Base-by-base conservation (phyloP, 352 stramenopile genomes). In the Phytophthora citrophthora region DNA sequence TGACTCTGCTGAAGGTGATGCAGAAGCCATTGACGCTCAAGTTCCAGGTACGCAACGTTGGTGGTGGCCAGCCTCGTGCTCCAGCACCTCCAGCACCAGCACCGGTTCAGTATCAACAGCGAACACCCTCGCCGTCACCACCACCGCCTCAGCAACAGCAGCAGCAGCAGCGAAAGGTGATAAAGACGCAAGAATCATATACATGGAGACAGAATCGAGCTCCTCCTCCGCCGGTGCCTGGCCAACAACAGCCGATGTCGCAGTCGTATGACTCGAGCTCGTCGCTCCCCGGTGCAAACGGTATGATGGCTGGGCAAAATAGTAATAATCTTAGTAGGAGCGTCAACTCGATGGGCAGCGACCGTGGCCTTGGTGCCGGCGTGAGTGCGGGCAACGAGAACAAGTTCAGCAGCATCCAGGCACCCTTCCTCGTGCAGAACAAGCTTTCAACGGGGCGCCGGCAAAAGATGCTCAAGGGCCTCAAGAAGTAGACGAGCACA, bases 401-500 rank as follows among this genome's bases (percentile, higher is more conserved):
- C 56, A 94, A 94, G 70, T 94, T 90, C 62, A 91, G 80, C 77
- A 92, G 74, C 63, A 94, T 95, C 52, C 87, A 94, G 73, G 87
- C 87, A 47, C 87, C 87, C 12, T 95, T 95, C 72, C 72, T 94
- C 49, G 77, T 85, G 56, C 82, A 90, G 68, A 93, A 91, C 73
- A 95, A 95, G 65, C 79, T 95, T 38, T 95, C 87, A 34, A 92
- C 85, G 5, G 84, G 86, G 29, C 85, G 85, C 46, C 79, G 87
- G 13, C 87, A 95, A 76, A 94, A 93, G 72, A 95, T 95, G 83
- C 74, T 95, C 26, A 95, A 95, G 82, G 85, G 86, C 12, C 71
- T 95, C 44, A 94, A 92, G 71, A 95, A 95, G 70, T 95, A 92
- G 75, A 69, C 12, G 39, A 57, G 16, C 13, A 24, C 27, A 51